These are phyloP conservation scores for Rubroboletus satanas DNA, from an alignment of 768 basidiomycete species.

Conservation along the genomic window DNA sequence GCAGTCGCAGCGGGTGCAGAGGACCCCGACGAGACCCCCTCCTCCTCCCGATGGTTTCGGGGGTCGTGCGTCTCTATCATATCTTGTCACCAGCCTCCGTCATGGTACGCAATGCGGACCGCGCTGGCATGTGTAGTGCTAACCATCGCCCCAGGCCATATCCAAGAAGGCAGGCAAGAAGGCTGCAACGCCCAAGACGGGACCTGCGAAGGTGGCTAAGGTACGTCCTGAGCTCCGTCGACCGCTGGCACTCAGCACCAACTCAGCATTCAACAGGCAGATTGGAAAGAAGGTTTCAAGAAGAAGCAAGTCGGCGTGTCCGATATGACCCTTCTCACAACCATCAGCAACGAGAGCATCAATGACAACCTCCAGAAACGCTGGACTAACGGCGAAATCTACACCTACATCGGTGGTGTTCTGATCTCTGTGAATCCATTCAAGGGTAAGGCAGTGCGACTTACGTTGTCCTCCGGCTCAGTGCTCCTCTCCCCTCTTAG, in stretches of 20 bases:
- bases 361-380: constrained; percentile 98
- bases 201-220: constrained; percentile 67
- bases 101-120: constrained; percentile 19
- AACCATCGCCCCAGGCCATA: constrained; percentile 51
- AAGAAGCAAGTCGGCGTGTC: constrained; percentile 98
- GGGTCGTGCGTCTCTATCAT: constrained; percentile 3
- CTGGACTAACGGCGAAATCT: constrained; percentile 93
- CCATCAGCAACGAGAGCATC: constrained; percentile 95
- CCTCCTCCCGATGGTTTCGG: constrained; percentile 9
- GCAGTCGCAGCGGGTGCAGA: constrained; percentile 13
- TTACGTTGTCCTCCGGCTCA: constrained; percentile 1
- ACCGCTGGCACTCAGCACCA: constrained; percentile 1
- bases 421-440: constrained; percentile 99
- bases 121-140: neutral
- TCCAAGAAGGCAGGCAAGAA: constrained; percentile 93
- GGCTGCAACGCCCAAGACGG: constrained; percentile 59
- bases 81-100: constrained; percentile 6
- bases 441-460: constrained; percentile 53
- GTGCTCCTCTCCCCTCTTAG: constrained; percentile 36
- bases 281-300: constrained; percentile 99
- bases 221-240: constrained; percentile 37
- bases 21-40: constrained; percentile 20
- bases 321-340: constrained; percentile 96
- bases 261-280: constrained; percentile 56
- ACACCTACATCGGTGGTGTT: constrained; percentile 98